Percentiles rank a stretch among this genome's conserved stretches.
Conservation (phyloP, 768 basidiomycete species). For the Lentinula aciculospora region DNA sequence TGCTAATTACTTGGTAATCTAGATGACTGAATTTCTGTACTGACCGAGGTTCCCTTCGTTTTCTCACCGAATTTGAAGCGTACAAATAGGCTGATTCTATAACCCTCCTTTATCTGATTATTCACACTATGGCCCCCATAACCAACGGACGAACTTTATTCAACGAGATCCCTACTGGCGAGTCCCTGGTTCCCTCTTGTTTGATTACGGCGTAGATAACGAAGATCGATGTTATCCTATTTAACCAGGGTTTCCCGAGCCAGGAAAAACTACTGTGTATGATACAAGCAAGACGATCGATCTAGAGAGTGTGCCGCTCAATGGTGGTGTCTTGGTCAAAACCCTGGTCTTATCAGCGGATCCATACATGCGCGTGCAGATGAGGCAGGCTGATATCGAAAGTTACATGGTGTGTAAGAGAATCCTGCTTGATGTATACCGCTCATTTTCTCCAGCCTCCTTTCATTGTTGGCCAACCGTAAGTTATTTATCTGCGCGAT, state of each 20-base stretch:
- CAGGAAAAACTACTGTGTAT: constrained; percentile 25
- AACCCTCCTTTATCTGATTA: neutral
- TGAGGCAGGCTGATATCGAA: constrained; percentile 19
- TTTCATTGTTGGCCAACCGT: constrained; percentile 15
- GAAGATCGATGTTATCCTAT: neutral
- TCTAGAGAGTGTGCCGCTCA: constrained; percentile 25
- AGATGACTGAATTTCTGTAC: too few relatives aligned
- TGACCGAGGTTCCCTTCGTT: neutral
- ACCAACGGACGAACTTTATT: constrained; percentile 21
- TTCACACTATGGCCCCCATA: constrained; percentile 10
- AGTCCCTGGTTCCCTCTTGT: neutral
- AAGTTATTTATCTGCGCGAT: constrained; percentile 3
- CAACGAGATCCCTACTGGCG: constrained; percentile 18
- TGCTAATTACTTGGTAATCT: neutral
- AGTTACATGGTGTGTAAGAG: constrained; percentile 14
- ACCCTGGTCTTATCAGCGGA: constrained; percentile 31
- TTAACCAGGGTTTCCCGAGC: constrained; percentile 17
- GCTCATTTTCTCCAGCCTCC: neutral
- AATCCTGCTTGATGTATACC: neutral
- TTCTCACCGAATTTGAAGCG: neutral
- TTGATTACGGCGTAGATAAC: neutral
- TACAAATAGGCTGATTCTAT: neutral
- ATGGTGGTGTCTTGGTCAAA: constrained; percentile 31
- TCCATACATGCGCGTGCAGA: constrained; percentile 26
- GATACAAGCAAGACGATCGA: constrained; percentile 29